Evolutionary conservation across 495 filamentous ascomycete species (phyloP).

Genomic region (Penicillium maclennaniae): DNA sequence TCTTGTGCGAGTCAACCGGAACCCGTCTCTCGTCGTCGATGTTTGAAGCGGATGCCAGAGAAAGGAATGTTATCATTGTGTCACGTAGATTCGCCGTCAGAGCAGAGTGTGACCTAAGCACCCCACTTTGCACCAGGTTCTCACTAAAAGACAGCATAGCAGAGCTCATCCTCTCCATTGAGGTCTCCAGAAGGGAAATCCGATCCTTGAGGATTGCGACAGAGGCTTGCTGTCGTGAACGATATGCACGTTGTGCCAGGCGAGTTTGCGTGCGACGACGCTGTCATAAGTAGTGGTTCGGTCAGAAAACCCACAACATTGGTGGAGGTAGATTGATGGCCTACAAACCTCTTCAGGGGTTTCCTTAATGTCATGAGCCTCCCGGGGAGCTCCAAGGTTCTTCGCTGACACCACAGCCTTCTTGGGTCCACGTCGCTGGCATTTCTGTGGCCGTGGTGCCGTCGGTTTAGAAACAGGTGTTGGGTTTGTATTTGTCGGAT

Average conservation of each 20-base stretch:
- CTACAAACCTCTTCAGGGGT: slow-evolving; percentile 23
- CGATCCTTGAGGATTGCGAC: slow-evolving; percentile 68
- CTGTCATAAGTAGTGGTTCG: slow-evolving; percentile 38
- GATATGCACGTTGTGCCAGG: slow-evolving; percentile 79
- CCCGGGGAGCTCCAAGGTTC: slow-evolving; percentile 21
- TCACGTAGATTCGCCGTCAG: slow-evolving; percentile 36
- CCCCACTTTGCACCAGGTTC: slow-evolving; percentile 47
- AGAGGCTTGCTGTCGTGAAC: slow-evolving; percentile 76
- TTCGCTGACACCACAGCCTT: slow-evolving; percentile 5
- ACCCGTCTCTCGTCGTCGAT: slow-evolving; percentile 2
- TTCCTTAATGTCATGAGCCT: slow-evolving; percentile 7
- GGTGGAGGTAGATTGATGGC: neutral
- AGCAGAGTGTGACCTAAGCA: slow-evolving; percentile 30
- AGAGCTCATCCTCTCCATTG: slow-evolving; percentile 70
- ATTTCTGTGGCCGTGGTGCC: slow-evolving; percentile 4
- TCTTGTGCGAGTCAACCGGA: slow-evolving; percentile 1
- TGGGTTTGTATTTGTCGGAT: slow-evolving; percentile 4
- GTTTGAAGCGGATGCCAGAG: slow-evolving; percentile 20
- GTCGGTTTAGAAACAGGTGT: neutral
- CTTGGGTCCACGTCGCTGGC: slow-evolving; percentile 5
- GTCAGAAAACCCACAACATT: neutral
- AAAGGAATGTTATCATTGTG: slow-evolving; percentile 26
- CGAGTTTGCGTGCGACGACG: slow-evolving; percentile 83
- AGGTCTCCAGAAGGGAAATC: slow-evolving; percentile 59
- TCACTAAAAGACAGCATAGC: slow-evolving; percentile 70